These are phyloP conservation scores for Volvox reticuliferus DNA, from an alignment of 139 green algal genomes.

Conservation along the genomic window DNA sequence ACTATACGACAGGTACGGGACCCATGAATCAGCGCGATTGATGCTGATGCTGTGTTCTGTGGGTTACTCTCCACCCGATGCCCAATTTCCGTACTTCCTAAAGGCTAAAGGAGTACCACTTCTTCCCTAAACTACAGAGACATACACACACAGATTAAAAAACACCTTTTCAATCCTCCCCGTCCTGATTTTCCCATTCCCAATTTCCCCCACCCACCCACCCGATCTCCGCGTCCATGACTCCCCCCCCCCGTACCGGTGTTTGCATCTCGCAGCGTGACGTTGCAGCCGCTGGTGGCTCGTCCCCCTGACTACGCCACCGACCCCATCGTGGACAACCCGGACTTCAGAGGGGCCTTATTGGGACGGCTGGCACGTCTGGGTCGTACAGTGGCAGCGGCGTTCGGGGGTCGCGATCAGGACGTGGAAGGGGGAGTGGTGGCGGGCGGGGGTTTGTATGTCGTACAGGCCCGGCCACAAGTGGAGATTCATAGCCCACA, in stretches of 20 bases:
- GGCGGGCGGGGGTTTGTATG: conserved; percentile 62
- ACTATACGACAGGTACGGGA: conserved; percentile 80
- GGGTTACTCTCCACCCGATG: no score
- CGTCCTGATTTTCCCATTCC: no score
- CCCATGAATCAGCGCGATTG: no score
- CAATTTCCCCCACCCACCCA: background rate
- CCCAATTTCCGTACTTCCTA: no score
- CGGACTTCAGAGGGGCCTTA: conserved; percentile 62
- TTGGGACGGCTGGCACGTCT: conserved; percentile 22
- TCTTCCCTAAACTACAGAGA: no score
- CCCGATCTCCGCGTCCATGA: background rate
- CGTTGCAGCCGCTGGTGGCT: conserved; percentile 62
- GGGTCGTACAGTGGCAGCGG: conserved; percentile 14
- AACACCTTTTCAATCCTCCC: no score
- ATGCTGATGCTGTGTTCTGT: no score
- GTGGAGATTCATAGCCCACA: background rate
- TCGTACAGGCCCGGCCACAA: conserved; percentile 85
- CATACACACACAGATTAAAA: no score
- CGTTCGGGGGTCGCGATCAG: conserved; percentile 64
- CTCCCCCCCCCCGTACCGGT: background rate
- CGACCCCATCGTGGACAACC: conserved; percentile 82
- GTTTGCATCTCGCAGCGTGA: conserved; percentile 55
- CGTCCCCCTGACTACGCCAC: conserved; percentile 66
- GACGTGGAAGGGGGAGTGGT: conserved; percentile 88
- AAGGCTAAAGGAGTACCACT: no score